Evolutionary conservation across 768 basidiomycete species (phyloP), one percentile per base, ranked within the genome.

Genomic region (Panellus pusillus): DNA sequence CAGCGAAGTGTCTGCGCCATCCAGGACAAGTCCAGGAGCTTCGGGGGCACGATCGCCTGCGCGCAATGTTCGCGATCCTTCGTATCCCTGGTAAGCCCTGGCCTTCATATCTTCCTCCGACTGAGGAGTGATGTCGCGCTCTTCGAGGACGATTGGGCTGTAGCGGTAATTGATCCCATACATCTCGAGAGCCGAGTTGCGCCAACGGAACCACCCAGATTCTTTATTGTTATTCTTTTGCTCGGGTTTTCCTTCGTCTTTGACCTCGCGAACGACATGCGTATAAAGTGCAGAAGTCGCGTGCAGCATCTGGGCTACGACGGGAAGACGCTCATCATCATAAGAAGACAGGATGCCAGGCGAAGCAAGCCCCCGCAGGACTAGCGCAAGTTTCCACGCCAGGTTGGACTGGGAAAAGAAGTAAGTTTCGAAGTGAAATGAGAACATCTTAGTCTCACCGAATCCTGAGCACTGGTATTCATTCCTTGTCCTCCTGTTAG

Each of bases 291-390:
- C 50, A 1, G 60, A 62, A 14, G 68, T 66, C 12, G 57, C 62
- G 39, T 66, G 47, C 5, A 68, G 64, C 63, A 69, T 66, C 39
- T 67, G 65, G 4, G 64, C 61, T 50, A 71, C 69, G 24, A 74
- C 59, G 13, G 64, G 68, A 19, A 69, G 55, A 15, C 70, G 66
- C 46, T 71, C 69, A 12, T 43, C 17, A 45, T 57, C 60, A 56
- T 68, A 71, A 3, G 54, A 62, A 9, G 50, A 50, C 38, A 65
- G 66, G 49, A 62, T 66, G 36, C 45, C 50, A 15, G 49, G 55
- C 9, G 52, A 41, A 4, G 66, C 59, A 12, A 55, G 55, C 17
- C 52, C 54, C 42, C 67, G 66, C 32, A 60, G 47, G 7, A 67
- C 67, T 9, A 69, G 55, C n/a, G 68, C 56, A 6, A 70, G 53